Conservation (phyloP, 2,329 filamentous ascomycete genomes). For the Xenosphaeropsis pyriputrescens region DNA sequence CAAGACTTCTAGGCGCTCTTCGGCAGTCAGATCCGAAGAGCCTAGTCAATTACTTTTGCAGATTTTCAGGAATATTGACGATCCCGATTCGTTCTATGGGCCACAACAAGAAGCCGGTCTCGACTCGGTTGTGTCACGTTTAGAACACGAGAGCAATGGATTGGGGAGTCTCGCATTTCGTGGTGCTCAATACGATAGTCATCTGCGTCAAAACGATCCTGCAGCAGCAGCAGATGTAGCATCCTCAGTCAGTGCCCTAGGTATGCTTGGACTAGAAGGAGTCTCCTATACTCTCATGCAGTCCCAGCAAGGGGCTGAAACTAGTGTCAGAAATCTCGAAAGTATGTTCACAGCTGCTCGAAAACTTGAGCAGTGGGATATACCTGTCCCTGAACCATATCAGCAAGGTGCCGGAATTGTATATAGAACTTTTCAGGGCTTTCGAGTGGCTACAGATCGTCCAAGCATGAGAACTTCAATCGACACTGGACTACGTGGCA, state of each 20-base stretch:
- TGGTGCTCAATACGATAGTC: constrained; percentile 79
- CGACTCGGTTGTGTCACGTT: constrained; percentile 59
- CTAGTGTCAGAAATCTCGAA: constrained; percentile 44
- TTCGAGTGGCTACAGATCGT: constrained; percentile 51
- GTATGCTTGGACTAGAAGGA: constrained; percentile 70
- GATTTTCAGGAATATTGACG: constrained; percentile 87
- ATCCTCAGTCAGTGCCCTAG: constrained; percentile 63
- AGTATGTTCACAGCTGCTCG: constrained; percentile 68
- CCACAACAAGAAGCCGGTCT: constrained; percentile 67
- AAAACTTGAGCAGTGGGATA: constrained; percentile 81
- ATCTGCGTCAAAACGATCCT: constrained; percentile 48
- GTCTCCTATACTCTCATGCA: constrained; percentile 70
- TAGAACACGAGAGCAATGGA: constrained; percentile 84
- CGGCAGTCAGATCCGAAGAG: constrained; percentile 33
- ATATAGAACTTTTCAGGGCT: constrained; percentile 68
- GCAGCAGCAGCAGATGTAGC: constrained; percentile 43
- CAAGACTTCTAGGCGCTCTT: constrained; percentile 52
- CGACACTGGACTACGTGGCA: constrained; percentile 45
- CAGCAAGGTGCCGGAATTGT: constrained; percentile 52
- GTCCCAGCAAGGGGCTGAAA: constrained; percentile 44
- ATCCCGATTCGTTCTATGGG: constrained; percentile 93
- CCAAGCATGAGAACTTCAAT: constrained; percentile 38
- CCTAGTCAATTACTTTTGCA: constrained; percentile 57
- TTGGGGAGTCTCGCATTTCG: constrained; percentile 80
- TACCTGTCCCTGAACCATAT: constrained; percentile 54